Conservation (phyloP, 768 basidiomycete species). For the Porphyrellus cyaneotinctus region DNA sequence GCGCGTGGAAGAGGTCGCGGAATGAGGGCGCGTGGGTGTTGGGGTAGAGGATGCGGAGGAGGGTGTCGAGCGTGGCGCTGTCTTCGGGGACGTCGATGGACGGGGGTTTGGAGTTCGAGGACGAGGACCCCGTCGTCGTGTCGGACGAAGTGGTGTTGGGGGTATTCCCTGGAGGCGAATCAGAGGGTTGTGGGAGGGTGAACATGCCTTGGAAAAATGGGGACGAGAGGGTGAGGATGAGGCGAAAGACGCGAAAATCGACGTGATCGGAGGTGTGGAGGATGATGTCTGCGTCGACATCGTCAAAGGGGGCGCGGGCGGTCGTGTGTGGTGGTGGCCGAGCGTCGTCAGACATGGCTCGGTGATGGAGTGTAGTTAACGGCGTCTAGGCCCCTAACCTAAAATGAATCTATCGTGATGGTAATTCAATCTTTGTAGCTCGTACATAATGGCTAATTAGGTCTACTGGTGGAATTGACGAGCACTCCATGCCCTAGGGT, state of each 20-base stretch:
- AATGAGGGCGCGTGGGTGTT: background rate
- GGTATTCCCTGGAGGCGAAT: background rate
- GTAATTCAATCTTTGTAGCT: too few species aligned
- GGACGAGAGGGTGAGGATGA: slow-evolving; percentile 4
- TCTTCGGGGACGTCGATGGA: background rate
- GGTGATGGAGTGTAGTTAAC: too few species aligned
- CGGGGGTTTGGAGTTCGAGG: too few species aligned
- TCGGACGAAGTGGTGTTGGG: background rate
- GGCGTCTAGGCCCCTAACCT: too few species aligned
- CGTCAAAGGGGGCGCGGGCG: background rate
- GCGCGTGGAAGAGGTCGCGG: background rate
- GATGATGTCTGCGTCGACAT: slow-evolving; percentile 2
- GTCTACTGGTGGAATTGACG: too few species aligned
- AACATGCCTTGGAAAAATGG: slow-evolving; percentile 5
- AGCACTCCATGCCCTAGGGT: too few species aligned
- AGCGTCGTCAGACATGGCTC: background rate
- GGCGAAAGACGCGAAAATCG: slow-evolving; percentile 1
- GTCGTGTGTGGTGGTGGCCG: background rate
- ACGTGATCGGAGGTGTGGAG: slow-evolving; percentile 1
- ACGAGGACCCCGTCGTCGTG: background rate
- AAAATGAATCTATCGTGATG: too few species aligned
- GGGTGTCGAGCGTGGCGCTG: slow-evolving; percentile 1
- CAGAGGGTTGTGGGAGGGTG: slow-evolving; percentile 1
- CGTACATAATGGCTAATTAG: too few species aligned
- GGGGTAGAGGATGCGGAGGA: slow-evolving; percentile 8